Evolutionary conservation across 805 yeast species (phyloP).

Genomic region (Hanseniaspora mollemarum): DNA sequence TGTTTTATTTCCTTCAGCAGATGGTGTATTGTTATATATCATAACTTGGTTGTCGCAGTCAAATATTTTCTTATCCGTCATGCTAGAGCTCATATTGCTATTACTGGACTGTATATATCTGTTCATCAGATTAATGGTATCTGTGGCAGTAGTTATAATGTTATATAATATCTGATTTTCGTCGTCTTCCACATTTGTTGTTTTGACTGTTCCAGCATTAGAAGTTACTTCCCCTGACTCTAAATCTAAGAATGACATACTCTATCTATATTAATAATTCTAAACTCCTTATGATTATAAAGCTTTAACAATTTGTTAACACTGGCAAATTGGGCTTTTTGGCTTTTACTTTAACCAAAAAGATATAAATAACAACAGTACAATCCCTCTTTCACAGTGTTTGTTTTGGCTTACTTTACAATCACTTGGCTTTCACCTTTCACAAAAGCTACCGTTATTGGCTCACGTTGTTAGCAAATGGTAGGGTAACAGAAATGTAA

Average conservation of each 20-base stretch:
- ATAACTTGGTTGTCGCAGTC: constrained; percentile 19
- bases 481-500: too few relatives aligned
- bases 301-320: too few relatives aligned
- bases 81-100: constrained; percentile 20
- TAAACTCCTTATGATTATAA: too few relatives aligned
- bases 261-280: not conserved
- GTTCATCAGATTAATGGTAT: constrained; percentile 18
- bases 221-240: constrained; percentile 17
- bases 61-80: constrained; percentile 34
- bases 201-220: not conserved
- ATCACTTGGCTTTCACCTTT: too few relatives aligned
- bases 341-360: not conserved
- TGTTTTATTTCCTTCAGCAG: not conserved
- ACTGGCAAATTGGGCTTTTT: too few relatives aligned
- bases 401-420: too few relatives aligned
- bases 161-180: constrained; percentile 3
- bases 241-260: constrained; percentile 24
- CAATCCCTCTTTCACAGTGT: too few relatives aligned
- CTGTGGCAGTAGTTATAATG: constrained; percentile 15
- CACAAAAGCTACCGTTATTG: too few relatives aligned
- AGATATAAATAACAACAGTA: too few relatives aligned
- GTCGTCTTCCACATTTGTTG: constrained; percentile 12
- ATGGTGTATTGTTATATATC: not conserved
- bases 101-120: constrained; percentile 18
- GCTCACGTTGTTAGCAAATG: too few relatives aligned